These are phyloP conservation scores for Xylariaceae sp. DNA, from an alignment of 2,329 filamentous ascomycete genomes.

Conservation along the genomic window DNA sequence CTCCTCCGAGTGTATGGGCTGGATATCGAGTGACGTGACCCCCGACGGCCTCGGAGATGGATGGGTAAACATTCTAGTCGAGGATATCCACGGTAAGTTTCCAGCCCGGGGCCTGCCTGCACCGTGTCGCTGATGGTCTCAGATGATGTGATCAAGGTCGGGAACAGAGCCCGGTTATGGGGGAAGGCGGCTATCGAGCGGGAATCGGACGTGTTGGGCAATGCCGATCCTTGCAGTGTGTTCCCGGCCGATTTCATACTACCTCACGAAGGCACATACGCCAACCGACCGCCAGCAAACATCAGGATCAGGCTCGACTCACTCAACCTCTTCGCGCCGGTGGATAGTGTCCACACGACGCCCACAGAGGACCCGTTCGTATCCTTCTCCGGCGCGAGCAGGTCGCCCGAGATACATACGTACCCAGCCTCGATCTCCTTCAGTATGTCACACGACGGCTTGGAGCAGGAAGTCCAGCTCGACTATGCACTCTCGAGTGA, in stretches of 20 bases:
- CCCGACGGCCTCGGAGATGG: constrained; percentile 45
- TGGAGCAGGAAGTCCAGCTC: constrained; percentile 30
- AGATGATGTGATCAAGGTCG: constrained; percentile 43
- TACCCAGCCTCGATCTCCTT: constrained; percentile 36
- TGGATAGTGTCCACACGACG: constrained; percentile 37
- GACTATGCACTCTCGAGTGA: constrained; percentile 46
- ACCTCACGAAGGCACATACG: constrained; percentile 48
- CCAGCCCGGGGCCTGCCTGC: too few species aligned
- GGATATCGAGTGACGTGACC: constrained; percentile 55
- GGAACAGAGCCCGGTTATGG: constrained; percentile 53
- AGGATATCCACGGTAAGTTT: constrained; percentile 40
- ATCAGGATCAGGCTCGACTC: constrained; percentile 42
- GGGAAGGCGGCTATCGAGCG: constrained; percentile 52
- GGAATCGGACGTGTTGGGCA: constrained; percentile 53
- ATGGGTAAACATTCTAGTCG: constrained; percentile 52
- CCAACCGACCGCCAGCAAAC: constrained; percentile 36
- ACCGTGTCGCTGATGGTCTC: constrained; percentile 14
- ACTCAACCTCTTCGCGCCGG: constrained; percentile 39
- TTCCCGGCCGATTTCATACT: constrained; percentile 57
- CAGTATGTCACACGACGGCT: constrained; percentile 31
- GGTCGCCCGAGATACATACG: constrained; percentile 24
- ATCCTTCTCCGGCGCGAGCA: constrained; percentile 28
- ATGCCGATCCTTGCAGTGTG: constrained; percentile 45
- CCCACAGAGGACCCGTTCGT: constrained; percentile 35
- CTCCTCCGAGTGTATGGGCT: constrained; percentile 59